Evolutionary conservation across 345 rosid species (phyloP).

Genomic region (Hypericum androsaemum): DNA sequence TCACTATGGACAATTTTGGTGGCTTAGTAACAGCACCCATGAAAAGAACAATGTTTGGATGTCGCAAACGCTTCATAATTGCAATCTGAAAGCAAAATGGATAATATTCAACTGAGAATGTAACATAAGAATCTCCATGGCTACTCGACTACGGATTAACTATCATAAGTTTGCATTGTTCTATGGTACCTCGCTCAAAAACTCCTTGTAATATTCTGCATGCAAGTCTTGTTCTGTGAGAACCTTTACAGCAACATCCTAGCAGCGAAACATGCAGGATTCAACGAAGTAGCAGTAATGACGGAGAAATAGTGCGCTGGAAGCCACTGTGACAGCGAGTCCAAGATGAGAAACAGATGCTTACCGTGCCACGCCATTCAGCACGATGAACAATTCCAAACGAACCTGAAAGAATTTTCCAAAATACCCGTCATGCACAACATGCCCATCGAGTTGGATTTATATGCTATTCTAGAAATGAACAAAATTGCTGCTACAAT

Average conservation of each 20-base stretch:
- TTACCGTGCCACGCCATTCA: constrained; percentile 25
- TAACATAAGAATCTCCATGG: neutral
- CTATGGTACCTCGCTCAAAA: constrained; percentile 17
- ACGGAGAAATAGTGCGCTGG: neutral
- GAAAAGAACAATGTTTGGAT: constrained; percentile 25
- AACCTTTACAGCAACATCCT: constrained; percentile 27
- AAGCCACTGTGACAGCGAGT: too few relatives aligned
- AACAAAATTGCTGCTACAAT: neutral
- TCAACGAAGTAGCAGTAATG: constrained; percentile 3
- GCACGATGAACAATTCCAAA: constrained; percentile 22
- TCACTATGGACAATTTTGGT: constrained; percentile 22
- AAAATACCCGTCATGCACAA: constrained; percentile 5
- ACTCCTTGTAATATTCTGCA: constrained; percentile 15
- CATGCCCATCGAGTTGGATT: too few relatives aligned
- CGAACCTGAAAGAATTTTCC: constrained; percentile 16
- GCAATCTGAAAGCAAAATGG: constrained; percentile 16
- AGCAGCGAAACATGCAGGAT: constrained; percentile 3
- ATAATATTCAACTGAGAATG: neutral
- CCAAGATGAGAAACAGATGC: neutral
- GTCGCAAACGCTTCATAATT: constrained; percentile 23
- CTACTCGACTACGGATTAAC: too few relatives aligned
- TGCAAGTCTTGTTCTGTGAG: constrained; percentile 20
- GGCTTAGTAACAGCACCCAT: constrained; percentile 27
- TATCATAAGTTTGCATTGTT: neutral
- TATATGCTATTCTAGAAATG: too few relatives aligned